Percentiles rank a stretch among this genome's conserved stretches.
Conservation (phyloP, 257 asterid genomes). For the Ehretia macrophylla region DNA sequence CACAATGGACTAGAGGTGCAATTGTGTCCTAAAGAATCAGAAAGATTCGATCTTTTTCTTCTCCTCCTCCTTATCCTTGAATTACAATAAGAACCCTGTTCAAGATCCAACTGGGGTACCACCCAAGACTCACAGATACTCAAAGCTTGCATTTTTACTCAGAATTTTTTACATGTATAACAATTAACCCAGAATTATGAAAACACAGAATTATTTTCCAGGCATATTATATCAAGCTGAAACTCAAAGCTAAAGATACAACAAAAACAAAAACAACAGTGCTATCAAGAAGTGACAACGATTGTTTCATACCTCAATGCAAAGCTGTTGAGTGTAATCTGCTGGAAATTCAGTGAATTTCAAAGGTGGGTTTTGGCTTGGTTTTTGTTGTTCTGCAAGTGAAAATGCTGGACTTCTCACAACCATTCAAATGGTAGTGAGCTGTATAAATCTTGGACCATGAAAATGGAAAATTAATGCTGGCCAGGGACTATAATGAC, state of each 20-base stretch:
- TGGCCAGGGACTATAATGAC: background rate
- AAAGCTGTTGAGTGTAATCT: background rate
- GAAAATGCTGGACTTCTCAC: slow-evolving; percentile 22
- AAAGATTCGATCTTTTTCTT: slow-evolving; percentile 33
- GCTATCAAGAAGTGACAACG: no score
- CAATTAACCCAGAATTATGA: slow-evolving; percentile 3
- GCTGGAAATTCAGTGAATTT: slow-evolving; percentile 3
- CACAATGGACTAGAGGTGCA: slow-evolving; percentile 12
- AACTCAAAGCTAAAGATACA: no score
- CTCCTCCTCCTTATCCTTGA: slow-evolving; percentile 29
- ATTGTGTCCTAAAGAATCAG: slow-evolving; percentile 10
- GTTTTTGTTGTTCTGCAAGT: slow-evolving; percentile 10
- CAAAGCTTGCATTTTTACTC: slow-evolving; percentile 58
- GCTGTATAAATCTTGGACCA: slow-evolving; percentile 12
- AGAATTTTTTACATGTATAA: slow-evolving; percentile 4
- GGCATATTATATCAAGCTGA: no score
- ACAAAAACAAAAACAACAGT: no score
- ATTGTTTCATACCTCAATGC: background rate
- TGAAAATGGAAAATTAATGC: no score
- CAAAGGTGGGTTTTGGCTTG: slow-evolving; percentile 3
- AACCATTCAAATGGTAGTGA: slow-evolving; percentile 40
- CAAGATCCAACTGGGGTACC: slow-evolving; percentile 40
- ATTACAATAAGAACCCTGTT: slow-evolving; percentile 24
- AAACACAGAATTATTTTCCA: background rate
- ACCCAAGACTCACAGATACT: slow-evolving; percentile 45